Conservation (phyloP, 371 early-diverging fungal species). For the Phascolomyces articulosus region DNA sequence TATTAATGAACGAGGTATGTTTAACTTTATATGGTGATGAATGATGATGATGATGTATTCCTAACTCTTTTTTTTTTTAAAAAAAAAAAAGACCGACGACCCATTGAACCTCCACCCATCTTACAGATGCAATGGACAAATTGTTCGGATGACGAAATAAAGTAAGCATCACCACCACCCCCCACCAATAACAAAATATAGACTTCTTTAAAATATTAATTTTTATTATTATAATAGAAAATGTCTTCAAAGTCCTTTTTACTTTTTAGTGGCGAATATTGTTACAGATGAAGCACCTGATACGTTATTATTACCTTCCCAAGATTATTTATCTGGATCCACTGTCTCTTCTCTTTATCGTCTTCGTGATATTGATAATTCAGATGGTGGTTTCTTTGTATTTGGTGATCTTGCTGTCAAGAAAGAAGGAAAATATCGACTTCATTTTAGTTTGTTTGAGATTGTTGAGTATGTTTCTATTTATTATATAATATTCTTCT, state of each 20-base stretch:
- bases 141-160: conserved; percentile 38
- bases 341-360: conserved; percentile 48
- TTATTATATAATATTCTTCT: background rate
- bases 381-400: conserved; percentile 93
- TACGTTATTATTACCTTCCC: conserved; percentile 22
- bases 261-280: conserved; percentile 46
- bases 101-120: conserved; percentile 55
- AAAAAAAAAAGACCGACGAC: conserved; percentile 25
- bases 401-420: conserved; percentile 94
- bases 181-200: too few relatives aligned
- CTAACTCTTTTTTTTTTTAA: background rate
- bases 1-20: conserved; percentile 43
- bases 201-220: too few relatives aligned
- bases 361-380: conserved; percentile 47
- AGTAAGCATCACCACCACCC: conserved; percentile 36
- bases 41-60: background rate
- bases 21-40: background rate
- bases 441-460: conserved; percentile 90
- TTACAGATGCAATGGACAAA: conserved; percentile 41
- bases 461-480: conserved; percentile 74
- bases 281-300: conserved; percentile 25
- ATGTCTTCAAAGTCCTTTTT: conserved; percentile 53
- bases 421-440: conserved; percentile 82
- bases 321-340: conserved; percentile 48
- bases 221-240: conserved; percentile 28